phyloP scores from a whole-genome alignment of 129 eudicot species.

The Sambucus nigra region DNA sequence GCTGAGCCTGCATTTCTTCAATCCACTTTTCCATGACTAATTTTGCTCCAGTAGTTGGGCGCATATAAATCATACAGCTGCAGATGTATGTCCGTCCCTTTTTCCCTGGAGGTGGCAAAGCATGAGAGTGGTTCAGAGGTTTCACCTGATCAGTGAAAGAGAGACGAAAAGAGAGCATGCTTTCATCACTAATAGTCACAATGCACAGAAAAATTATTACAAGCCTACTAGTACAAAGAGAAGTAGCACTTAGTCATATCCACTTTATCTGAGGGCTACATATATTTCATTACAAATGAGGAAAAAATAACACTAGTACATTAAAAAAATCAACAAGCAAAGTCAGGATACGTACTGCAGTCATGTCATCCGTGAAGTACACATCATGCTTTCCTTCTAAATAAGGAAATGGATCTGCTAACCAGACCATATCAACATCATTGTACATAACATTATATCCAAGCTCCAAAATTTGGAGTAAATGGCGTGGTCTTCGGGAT shows the following conservation, averaged over 20 bases:
- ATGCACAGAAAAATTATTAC: neutral
- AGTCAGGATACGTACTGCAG: constrained; percentile 41
- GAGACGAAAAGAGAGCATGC: constrained; percentile 8
- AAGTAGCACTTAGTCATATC: neutral
- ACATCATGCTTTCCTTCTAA: constrained; percentile 86
- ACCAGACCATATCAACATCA: constrained; percentile 99
- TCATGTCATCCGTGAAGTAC: constrained; percentile 93
- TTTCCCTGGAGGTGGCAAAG: constrained; percentile 94
- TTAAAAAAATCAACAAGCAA: constrained; percentile 6
- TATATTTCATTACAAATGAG: neutral
- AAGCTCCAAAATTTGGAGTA: constrained; percentile 83
- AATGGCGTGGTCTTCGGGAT: constrained; percentile 90
- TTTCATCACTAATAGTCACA: constrained; percentile 14
- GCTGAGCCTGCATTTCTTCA: constrained; percentile 73
- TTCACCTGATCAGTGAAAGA: constrained; percentile 52
- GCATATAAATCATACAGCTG: constrained; percentile 83
- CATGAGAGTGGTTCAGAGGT: constrained; percentile 84
- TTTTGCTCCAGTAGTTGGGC: constrained; percentile 83
- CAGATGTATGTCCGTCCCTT: constrained; percentile 96
- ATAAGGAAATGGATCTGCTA: constrained; percentile 93
- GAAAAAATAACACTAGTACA: neutral
- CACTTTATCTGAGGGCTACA: neutral
- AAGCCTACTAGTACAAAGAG: neutral
- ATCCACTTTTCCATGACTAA: constrained; percentile 82
- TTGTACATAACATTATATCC: constrained; percentile 96